Percentiles rank a stretch among this genome's conserved stretches.
phyloP scores from a whole-genome alignment of 768 basidiomycete species.

The Trametes elegans region DNA sequence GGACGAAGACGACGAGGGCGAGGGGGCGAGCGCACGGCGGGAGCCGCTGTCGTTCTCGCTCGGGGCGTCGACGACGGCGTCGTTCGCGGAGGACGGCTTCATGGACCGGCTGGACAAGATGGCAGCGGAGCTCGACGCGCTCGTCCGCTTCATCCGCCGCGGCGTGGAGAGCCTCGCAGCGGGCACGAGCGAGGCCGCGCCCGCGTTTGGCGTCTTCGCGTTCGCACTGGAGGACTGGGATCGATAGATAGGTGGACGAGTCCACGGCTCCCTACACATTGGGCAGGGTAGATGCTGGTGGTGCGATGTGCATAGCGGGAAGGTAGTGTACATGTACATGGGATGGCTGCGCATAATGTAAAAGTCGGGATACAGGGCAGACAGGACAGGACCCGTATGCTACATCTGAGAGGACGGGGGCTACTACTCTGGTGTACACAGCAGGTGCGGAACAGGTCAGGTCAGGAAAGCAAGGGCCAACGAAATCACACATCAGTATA shows the following conservation, averaged over 20 bases:
- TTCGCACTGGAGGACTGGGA: constrained; percentile 84
- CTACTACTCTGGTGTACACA: not conserved
- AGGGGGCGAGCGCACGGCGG: constrained; percentile 22
- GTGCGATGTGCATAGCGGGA: not conserved
- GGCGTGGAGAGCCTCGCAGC: constrained; percentile 69
- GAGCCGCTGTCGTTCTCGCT: constrained; percentile 41
- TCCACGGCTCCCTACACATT: not conserved
- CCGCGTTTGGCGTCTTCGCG: constrained; percentile 68
- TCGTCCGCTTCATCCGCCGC: constrained; percentile 66
- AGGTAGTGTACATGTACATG: not conserved
- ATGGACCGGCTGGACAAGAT: constrained; percentile 56
- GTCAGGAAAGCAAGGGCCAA: not conserved
- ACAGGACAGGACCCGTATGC: constrained; percentile 1
- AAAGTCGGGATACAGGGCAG: not conserved
- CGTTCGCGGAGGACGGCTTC: constrained; percentile 46
- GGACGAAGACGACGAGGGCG: constrained; percentile 37
- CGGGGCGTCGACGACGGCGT: constrained; percentile 30
- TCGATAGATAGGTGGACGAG: constrained; percentile 22
- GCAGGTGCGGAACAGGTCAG: not conserved
- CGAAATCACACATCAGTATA: not conserved
- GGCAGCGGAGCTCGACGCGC: constrained; percentile 64
- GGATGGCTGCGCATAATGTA: not conserved
- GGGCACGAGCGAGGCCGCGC: constrained; percentile 55
- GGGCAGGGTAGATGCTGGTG: not conserved
- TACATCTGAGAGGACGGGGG: constrained; percentile 3